phyloP scores from a whole-genome alignment of 805 yeast species.

The Candida khao-thaluensis region DNA sequence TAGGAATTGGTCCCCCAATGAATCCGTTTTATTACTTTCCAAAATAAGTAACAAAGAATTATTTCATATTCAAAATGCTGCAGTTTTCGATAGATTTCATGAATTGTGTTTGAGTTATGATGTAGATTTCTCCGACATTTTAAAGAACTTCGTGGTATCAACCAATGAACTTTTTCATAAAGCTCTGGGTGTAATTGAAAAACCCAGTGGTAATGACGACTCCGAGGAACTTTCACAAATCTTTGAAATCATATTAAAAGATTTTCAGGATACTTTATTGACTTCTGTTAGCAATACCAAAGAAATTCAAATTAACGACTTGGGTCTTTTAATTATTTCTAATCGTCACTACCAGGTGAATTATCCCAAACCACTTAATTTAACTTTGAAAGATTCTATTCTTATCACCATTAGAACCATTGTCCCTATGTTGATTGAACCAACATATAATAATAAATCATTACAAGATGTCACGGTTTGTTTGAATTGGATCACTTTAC shows the following conservation, averaged over 20 bases:
- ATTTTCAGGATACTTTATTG: constrained; percentile 38
- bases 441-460: constrained; percentile 20
- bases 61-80: constrained; percentile 2
- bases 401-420: constrained; percentile 26
- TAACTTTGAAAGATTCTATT: constrained; percentile 23
- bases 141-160: constrained; percentile 35
- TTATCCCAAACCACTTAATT: constrained; percentile 5
- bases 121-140: constrained; percentile 48
- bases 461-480: constrained; percentile 30
- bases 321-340: constrained; percentile 26
- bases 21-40: constrained; percentile 10
- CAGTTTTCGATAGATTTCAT: constrained; percentile 23
- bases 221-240: constrained; percentile 35
- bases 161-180: constrained; percentile 43
- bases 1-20: constrained; percentile 11
- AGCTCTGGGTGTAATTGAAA: not conserved
- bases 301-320: constrained; percentile 22
- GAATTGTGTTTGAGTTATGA: constrained; percentile 65
- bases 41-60: constrained; percentile 20
- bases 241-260: constrained; percentile 39
- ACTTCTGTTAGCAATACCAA: constrained; percentile 26
- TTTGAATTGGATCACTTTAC: constrained; percentile 39
- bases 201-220: constrained; percentile 13
- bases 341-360: constrained; percentile 5
- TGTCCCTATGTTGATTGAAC: constrained; percentile 36